A percentile compares a stretch with the other conserved stretches of the same genome.
phyloP scores from a whole-genome alignment of 1,139 yeast species.

The Saccharomyces uvarum region DNA sequence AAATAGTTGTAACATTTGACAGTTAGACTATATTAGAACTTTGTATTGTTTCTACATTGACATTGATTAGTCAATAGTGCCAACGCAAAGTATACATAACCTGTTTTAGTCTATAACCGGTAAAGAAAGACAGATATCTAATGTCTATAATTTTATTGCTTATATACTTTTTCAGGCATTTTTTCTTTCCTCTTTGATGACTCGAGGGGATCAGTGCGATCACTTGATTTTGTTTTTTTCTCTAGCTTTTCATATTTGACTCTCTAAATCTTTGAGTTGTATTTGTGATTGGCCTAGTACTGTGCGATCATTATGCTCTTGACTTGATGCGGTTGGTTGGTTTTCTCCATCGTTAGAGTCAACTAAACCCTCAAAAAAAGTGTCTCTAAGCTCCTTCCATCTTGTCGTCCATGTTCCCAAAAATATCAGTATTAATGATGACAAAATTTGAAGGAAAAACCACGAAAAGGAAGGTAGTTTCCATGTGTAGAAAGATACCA shows the following conservation, averaged over 20 bases:
- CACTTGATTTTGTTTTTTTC: background rate
- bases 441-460: slow-evolving; percentile 74
- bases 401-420: slow-evolving; percentile 81
- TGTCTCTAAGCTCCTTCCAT: slow-evolving; percentile 80
- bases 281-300: slow-evolving; percentile 15
- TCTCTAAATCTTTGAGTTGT: slow-evolving; percentile 30
- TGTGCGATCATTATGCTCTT: background rate
- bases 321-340: slow-evolving; percentile 1
- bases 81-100: background rate
- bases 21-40: background rate
- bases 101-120: background rate
- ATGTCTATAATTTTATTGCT: background rate
- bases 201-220: background rate
- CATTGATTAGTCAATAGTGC: background rate
- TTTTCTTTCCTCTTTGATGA: background rate
- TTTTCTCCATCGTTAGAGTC: slow-evolving; percentile 35
- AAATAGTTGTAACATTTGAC: background rate
- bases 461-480: slow-evolving; percentile 69
- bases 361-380: slow-evolving; percentile 76
- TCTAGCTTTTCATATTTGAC: slow-evolving; percentile 15
- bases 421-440: slow-evolving; percentile 61
- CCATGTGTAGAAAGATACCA: slow-evolving; percentile 60
- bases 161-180: background rate
- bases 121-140: background rate
- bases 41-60: background rate